Percentiles rank a stretch among this genome's conserved stretches.
Conservation (phyloP, 2,329 filamentous ascomycete species). For the Ceratocystis cubensis region DNA sequence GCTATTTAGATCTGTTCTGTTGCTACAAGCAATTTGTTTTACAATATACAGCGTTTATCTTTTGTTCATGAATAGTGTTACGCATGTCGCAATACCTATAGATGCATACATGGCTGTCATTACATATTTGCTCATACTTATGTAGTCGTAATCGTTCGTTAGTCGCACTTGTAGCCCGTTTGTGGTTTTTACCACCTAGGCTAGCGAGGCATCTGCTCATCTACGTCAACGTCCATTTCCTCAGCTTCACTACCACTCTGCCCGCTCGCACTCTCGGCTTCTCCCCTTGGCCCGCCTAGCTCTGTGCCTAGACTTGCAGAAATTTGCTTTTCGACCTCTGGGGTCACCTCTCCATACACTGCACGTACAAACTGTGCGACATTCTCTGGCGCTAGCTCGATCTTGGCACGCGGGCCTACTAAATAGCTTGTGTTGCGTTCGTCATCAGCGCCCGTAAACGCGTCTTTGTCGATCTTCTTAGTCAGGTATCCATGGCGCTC, state of each 20-base stretch:
- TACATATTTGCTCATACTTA: background rate
- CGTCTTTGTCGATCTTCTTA: slow-evolving; percentile 52
- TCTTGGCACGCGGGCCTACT: slow-evolving; percentile 70
- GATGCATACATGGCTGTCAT: too few species aligned
- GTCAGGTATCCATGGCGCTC: slow-evolving; percentile 74
- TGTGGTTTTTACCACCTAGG: background rate
- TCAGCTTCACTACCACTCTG: slow-evolving; percentile 18
- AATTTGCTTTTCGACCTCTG: slow-evolving; percentile 48
- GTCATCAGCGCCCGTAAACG: slow-evolving; percentile 24
- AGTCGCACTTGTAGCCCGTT: background rate
- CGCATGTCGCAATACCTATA: too few species aligned
- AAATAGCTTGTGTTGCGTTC: slow-evolving; percentile 70
- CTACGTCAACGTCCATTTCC: slow-evolving; percentile 23
- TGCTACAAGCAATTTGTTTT: too few species aligned
- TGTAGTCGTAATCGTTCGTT: background rate
- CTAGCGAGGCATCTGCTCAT: background rate
- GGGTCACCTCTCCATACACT: slow-evolving; percentile 42
- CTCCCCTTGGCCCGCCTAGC: slow-evolving; percentile 17
- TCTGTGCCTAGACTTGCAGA: slow-evolving; percentile 48
- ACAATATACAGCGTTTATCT: too few species aligned
- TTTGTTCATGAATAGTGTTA: too few species aligned
- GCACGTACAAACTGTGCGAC: slow-evolving; percentile 57
- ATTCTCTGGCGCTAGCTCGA: slow-evolving; percentile 69
- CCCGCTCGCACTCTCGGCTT: slow-evolving; percentile 25
- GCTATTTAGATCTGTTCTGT: too few species aligned